A percentile compares a stretch with the other conserved stretches of the same genome.
phyloP scores from a whole-genome alignment of 768 basidiomycete species.

The Rhodotorula paludigena region DNA sequence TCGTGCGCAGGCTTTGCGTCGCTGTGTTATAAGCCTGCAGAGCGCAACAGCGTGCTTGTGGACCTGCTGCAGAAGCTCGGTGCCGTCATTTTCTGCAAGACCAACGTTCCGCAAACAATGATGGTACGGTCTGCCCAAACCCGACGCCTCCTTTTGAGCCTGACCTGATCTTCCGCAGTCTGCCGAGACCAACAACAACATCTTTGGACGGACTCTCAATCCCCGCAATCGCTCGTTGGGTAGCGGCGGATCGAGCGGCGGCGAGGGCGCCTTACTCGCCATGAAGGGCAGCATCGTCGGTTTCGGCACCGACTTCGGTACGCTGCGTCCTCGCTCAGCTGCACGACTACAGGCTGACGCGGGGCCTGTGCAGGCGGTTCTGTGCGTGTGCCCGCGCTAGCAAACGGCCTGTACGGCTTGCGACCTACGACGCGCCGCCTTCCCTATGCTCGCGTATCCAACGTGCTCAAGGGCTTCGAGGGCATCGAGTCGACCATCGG shows the following conservation, averaged over 20 bases:
- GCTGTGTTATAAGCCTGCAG: too few relatives aligned
- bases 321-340: neutral
- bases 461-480: constrained; percentile 2
- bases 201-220: too few relatives aligned
- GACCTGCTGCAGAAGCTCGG: too few relatives aligned
- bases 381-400: constrained; percentile 62
- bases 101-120: too few relatives aligned
- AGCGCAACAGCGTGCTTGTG: too few relatives aligned
- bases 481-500: constrained; percentile 15
- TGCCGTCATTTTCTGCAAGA: too few relatives aligned
- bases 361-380: constrained; percentile 52
- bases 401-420: constrained; percentile 58
- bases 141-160: too few relatives aligned
- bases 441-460: constrained; percentile 10
- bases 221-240: too few relatives aligned
- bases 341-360: neutral
- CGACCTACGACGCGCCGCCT: constrained; percentile 10
- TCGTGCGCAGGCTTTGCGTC: too few relatives aligned
- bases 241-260: constrained; percentile 78
- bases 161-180: too few relatives aligned
- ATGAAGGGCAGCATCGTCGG: constrained; percentile 44
- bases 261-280: constrained; percentile 73
- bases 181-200: too few relatives aligned
- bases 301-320: constrained; percentile 14
- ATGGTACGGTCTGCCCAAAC: too few relatives aligned